A percentile compares a stretch with the other conserved stretches of the same genome.
Conservation (phyloP, 495 filamentous ascomycete genomes). For the Talaromyces borbonicus region DNA sequence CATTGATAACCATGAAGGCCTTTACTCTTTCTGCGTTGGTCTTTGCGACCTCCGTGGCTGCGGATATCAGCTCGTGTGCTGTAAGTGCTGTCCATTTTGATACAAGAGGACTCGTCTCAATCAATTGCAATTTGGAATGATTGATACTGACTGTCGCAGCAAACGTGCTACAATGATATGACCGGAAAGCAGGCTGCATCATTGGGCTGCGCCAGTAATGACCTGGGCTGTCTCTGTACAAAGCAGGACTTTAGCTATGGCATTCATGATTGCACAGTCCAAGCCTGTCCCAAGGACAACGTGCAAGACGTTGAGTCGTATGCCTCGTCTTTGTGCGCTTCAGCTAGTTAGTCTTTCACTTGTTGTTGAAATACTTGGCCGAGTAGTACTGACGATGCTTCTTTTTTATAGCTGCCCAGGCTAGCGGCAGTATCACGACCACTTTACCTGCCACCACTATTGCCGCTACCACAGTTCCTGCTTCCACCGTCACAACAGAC, state of each 20-base stretch:
- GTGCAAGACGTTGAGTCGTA: slow-evolving; percentile 23
- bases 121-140: too few species aligned
- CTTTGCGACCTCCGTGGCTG: slow-evolving; percentile 23
- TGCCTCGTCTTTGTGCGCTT: slow-evolving; percentile 30
- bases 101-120: not conserved
- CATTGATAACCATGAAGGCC: slow-evolving; percentile 29
- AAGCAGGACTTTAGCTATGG: slow-evolving; percentile 60
- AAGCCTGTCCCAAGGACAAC: slow-evolving; percentile 49
- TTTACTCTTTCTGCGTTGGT: slow-evolving; percentile 26
- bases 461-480: not conserved
- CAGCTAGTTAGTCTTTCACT: slow-evolving; percentile 8
- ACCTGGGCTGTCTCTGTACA: slow-evolving; percentile 62
- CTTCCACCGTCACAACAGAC: slow-evolving; percentile 11
- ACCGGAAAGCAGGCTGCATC: slow-evolving; percentile 43
- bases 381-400: not conserved
- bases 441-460: slow-evolving; percentile 14
- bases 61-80: slow-evolving; percentile 28
- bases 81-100: slow-evolving; percentile 16
- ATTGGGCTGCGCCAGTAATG: slow-evolving; percentile 48
- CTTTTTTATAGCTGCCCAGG: too few species aligned
- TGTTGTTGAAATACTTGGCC: not conserved
- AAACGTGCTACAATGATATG: slow-evolving; percentile 68
- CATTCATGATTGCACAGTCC: slow-evolving; percentile 65
- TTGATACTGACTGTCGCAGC: slow-evolving; percentile 36
- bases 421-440: slow-evolving; percentile 9